These are phyloP conservation scores for Planoprotostelium fungivorum DNA, from an alignment of 78 protist genomes.

Conservation along the genomic window DNA sequence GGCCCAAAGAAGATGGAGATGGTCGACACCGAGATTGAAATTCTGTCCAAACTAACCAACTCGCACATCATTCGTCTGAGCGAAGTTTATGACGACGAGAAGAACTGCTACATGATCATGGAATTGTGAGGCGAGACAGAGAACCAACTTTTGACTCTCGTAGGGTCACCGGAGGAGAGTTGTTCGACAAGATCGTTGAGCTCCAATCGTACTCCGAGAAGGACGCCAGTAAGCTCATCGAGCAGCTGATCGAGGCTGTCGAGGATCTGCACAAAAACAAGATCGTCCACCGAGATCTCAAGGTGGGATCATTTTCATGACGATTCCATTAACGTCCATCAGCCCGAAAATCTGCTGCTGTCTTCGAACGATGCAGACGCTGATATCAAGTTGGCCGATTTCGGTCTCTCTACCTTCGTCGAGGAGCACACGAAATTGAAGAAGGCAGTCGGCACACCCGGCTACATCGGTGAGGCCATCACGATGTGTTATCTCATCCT, in stretches of 20 bases:
- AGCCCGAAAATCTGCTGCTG: conserved; percentile 57
- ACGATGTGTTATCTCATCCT: background rate
- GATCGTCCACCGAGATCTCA: conserved; percentile 71
- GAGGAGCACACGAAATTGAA: background rate
- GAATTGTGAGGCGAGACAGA: conserved; percentile 26
- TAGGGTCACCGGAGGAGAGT: conserved; percentile 67
- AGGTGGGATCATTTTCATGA: background rate
- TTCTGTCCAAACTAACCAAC: conserved; percentile 42
- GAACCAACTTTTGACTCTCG: background rate
- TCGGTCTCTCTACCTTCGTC: conserved; percentile 14
- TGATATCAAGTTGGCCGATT: conserved; percentile 53
- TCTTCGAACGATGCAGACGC: conserved; percentile 29
- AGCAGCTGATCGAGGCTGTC: conserved; percentile 41
- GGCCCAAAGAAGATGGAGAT: background rate
- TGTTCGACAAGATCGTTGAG: conserved; percentile 71
- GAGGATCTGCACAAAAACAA: conserved; percentile 43
- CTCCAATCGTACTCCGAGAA: conserved; percentile 46
- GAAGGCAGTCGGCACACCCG: conserved; percentile 1
- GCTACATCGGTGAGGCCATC: background rate
- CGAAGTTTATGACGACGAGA: conserved; percentile 48
- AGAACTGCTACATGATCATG: conserved; percentile 35
- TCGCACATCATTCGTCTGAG: conserved; percentile 28
- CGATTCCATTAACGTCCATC: background rate
- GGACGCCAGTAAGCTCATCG: conserved; percentile 43
- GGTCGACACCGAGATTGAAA: conserved; percentile 50